phyloP scores from a whole-genome alignment of 805 yeast species.

The Millerozyma acaciae region DNA sequence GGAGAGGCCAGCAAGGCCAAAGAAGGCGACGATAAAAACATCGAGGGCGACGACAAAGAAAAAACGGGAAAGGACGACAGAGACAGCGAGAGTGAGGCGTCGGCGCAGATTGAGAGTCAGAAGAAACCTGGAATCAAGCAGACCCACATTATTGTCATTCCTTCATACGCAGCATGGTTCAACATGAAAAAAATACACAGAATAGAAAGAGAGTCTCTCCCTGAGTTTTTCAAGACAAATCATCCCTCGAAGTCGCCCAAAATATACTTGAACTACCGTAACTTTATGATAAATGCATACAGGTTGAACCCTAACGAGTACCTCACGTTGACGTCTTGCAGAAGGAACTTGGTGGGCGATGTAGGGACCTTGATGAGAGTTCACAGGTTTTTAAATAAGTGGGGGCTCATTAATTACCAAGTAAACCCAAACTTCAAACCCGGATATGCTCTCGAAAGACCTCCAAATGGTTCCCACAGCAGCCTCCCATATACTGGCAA shows the following conservation, averaged over 20 bases:
- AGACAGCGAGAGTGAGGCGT: slow-evolving; percentile 4
- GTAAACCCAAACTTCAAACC: slow-evolving; percentile 78
- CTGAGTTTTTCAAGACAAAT: slow-evolving; percentile 77
- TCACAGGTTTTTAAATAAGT: slow-evolving; percentile 76
- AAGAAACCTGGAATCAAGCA: slow-evolving; percentile 37
- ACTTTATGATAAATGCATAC: slow-evolving; percentile 85
- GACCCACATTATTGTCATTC: slow-evolving; percentile 79
- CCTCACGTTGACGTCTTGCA: slow-evolving; percentile 82
- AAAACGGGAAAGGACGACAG: not conserved
- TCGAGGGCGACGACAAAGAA: not conserved
- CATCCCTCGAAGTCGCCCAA: slow-evolving; percentile 78
- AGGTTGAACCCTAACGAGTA: slow-evolving; percentile 87
- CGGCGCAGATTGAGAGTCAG: slow-evolving; percentile 13
- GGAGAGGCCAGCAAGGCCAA: slow-evolving; percentile 1
- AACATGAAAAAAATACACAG: slow-evolving; percentile 65
- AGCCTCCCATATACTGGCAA: slow-evolving; percentile 73
- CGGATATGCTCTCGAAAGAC: slow-evolving; percentile 49
- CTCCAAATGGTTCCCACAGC: slow-evolving; percentile 39
- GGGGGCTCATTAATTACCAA: slow-evolving; percentile 94
- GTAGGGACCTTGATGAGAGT: slow-evolving; percentile 84
- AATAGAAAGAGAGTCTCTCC: slow-evolving; percentile 78
- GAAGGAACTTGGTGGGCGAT: slow-evolving; percentile 89
- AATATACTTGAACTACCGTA: slow-evolving; percentile 76
- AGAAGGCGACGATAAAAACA: slow-evolving; percentile 2
- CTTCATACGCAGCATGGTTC: slow-evolving; percentile 89